These are phyloP conservation scores for Thelephora terrestris DNA, from an alignment of 1,284 basidiomycete species.

Conservation along the genomic window DNA sequence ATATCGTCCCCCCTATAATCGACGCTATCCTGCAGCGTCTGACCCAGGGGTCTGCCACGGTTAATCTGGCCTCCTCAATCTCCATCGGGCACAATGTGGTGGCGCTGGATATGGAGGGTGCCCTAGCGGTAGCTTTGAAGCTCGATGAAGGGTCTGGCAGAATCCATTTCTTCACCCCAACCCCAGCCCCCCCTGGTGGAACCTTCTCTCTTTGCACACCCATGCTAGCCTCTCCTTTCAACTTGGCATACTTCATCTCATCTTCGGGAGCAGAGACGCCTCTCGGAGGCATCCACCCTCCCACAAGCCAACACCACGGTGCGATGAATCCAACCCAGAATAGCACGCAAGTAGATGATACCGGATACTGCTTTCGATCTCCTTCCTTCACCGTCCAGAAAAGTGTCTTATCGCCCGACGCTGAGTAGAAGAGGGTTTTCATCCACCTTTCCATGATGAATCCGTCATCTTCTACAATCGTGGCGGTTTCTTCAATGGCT, in stretches of 20 bases:
- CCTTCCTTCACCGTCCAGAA: conserved; percentile 8
- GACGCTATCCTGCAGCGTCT: conserved; percentile 36
- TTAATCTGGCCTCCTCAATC: conserved; percentile 9
- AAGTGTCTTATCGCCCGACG: conserved; percentile 18
- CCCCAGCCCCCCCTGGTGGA: not conserved
- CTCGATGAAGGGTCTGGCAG: not conserved
- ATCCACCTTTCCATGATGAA: conserved; percentile 22
- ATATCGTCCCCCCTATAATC: conserved; percentile 28
- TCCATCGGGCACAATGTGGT: not conserved
- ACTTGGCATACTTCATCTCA: conserved; percentile 12
- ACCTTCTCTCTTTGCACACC: not conserved
- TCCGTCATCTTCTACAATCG: conserved; percentile 10
- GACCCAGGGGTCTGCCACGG: conserved; percentile 31
- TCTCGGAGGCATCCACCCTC: conserved; percentile 54
- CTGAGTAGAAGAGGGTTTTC: conserved; percentile 20
- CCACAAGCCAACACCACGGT: conserved; percentile 60
- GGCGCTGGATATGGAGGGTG: not conserved
- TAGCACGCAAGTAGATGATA: conserved; percentile 37
- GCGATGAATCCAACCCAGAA: conserved; percentile 63
- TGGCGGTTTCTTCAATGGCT: conserved; percentile 5
- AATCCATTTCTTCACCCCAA: not conserved
- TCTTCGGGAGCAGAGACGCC: conserved; percentile 22
- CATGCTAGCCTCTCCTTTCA: conserved; percentile 11
- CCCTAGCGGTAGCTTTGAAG: not conserved
- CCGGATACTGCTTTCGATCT: conserved; percentile 4